Conservation (phyloP, 2,329 filamentous ascomycete species). For the Cordyceps cateniannulata region DNA sequence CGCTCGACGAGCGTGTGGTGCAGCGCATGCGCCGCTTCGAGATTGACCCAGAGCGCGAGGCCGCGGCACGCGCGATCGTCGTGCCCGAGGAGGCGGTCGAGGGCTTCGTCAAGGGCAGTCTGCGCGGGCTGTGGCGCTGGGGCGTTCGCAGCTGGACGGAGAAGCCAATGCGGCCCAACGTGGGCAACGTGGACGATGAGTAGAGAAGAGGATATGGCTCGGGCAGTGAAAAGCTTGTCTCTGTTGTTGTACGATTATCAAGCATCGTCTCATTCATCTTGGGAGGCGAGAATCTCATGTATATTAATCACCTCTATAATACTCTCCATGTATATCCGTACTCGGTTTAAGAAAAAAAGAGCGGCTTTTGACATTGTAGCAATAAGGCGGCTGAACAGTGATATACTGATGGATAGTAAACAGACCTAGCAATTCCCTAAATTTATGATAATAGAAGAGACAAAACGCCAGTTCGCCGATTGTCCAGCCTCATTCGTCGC, state of each 20-base stretch:
- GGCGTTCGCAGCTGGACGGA: conserved; percentile 33
- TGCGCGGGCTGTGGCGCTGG: conserved; percentile 49
- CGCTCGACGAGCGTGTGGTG: conserved; percentile 69
- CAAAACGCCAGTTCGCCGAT: conserved; percentile 7
- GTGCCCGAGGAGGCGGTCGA: conserved; percentile 63
- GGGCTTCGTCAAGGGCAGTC: conserved; percentile 58
- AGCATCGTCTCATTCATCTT: background rate
- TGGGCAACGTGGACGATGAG: conserved; percentile 30
- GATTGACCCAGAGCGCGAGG: conserved; percentile 62
- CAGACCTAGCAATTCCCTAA: background rate
- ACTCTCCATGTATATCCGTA: background rate
- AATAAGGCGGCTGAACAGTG: background rate
- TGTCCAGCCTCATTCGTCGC: conserved; percentile 30
- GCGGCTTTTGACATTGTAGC: background rate
- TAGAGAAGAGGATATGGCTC: background rate
- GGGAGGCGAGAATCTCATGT: conserved; percentile 11
- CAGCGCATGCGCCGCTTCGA: conserved; percentile 76
- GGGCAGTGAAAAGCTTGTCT: background rate
- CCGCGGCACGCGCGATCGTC: conserved; percentile 53
- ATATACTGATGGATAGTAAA: background rate
- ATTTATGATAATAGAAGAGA: background rate
- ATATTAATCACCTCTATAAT: conserved; percentile 4
- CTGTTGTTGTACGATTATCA: conserved; percentile 1
- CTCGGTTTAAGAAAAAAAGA: background rate
- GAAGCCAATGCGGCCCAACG: conserved; percentile 35